A percentile compares a stretch with the other conserved stretches of the same genome.
Conservation (phyloP, 495 filamentous ascomycete species). For the Neurospora hispaniola region DNA sequence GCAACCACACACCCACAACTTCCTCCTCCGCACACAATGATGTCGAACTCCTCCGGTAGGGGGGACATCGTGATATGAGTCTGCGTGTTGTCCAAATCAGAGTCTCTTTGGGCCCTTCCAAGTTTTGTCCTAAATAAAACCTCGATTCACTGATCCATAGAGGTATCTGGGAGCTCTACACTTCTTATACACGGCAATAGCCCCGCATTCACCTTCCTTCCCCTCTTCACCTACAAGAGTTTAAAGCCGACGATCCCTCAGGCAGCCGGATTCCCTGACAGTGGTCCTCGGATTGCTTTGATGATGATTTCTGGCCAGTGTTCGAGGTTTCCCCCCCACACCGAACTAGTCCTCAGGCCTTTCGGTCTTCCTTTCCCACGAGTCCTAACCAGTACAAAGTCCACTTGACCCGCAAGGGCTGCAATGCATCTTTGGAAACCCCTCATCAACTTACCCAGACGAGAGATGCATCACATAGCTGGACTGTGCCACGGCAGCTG, state of each 20-base stretch:
- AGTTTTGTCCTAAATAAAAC: neutral
- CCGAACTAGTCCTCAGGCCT: neutral
- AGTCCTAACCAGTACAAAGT: neutral
- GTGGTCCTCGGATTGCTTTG: neutral
- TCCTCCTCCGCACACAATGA: conserved; percentile 69
- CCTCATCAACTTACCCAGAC: conserved; percentile 6
- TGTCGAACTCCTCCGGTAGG: conserved; percentile 64
- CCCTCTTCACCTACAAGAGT: neutral
- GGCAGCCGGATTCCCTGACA: neutral
- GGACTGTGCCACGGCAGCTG: neutral
- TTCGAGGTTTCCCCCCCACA: neutral
- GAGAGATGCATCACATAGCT: neutral
- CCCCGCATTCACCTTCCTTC: neutral
- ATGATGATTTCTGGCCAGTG: neutral
- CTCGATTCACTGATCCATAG: neutral
- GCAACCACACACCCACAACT: conserved; percentile 69
- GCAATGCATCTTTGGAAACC: conserved; percentile 22
- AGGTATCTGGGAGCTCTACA: neutral
- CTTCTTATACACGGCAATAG: neutral
- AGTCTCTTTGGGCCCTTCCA: neutral
- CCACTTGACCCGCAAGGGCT: neutral
- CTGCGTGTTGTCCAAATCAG: neutral
- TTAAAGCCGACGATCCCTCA: neutral
- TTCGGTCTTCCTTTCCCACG: neutral
- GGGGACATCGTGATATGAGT: conserved; percentile 23